A percentile compares a stretch with the other conserved stretches of the same genome.
phyloP scores from a whole-genome alignment of 495 filamentous ascomycete genomes.

The Hypoxylon fuscum region DNA sequence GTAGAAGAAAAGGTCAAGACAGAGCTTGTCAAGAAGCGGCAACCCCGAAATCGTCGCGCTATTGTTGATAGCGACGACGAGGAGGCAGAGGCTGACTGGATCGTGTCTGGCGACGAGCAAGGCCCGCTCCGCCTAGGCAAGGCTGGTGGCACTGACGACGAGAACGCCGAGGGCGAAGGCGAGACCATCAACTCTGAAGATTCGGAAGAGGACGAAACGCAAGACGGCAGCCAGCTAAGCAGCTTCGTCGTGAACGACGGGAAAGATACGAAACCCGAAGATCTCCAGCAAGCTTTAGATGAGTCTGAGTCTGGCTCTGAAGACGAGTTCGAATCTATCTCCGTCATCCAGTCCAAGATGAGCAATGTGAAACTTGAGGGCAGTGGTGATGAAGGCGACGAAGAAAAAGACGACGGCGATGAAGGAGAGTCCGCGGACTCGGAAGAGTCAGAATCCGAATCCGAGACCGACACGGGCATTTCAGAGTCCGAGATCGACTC shows the following conservation, averaged over 20 bases:
- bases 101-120: constrained; percentile 72
- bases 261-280: constrained; percentile 39
- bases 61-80: constrained; percentile 74
- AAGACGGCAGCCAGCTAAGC: constrained; percentile 57
- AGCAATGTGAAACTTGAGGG: constrained; percentile 34
- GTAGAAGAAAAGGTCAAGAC: constrained; percentile 57
- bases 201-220: constrained; percentile 52
- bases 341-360: constrained; percentile 48
- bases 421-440: constrained; percentile 42
- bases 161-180: constrained; percentile 85
- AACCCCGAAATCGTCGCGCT: constrained; percentile 60
- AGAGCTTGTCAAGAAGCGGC: constrained; percentile 51
- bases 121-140: constrained; percentile 69
- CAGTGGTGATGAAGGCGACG: constrained; percentile 24
- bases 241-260: constrained; percentile 59
- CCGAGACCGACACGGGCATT: constrained; percentile 48
- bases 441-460: constrained; percentile 50
- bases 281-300: constrained; percentile 32
- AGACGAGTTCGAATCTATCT: constrained; percentile 51
- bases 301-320: constrained; percentile 50
- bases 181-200: constrained; percentile 78
- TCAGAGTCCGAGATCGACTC: constrained; percentile 52
- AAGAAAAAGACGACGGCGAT: constrained; percentile 32
- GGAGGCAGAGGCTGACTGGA: constrained; percentile 77
- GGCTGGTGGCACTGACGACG: constrained; percentile 83